Conservation (phyloP, 768 basidiomycete species). For the Termitomyces sp. region DNA sequence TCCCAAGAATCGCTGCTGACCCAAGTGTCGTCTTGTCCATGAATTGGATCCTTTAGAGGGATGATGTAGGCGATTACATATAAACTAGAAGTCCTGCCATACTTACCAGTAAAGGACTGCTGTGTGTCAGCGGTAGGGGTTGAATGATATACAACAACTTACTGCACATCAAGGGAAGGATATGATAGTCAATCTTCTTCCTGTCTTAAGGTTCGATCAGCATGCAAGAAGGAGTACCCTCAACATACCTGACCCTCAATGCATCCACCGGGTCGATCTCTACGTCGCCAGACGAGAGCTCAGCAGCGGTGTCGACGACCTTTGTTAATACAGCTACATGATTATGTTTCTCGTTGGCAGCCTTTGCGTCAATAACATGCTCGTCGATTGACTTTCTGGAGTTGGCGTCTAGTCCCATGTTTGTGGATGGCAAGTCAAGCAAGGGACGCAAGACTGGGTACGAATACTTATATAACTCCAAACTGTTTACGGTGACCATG, state of each 20-base stretch:
- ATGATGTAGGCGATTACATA: neutral
- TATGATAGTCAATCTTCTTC: slow-evolving; percentile 63
- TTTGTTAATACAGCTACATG: slow-evolving; percentile 36
- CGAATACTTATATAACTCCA: neutral
- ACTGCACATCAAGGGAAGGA: slow-evolving; percentile 73
- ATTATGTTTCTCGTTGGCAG: slow-evolving; percentile 25
- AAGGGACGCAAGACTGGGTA: neutral
- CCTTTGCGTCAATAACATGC: slow-evolving; percentile 16
- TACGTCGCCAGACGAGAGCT: slow-evolving; percentile 43
- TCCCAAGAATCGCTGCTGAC: slow-evolving; percentile 65
- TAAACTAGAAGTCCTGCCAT: no score
- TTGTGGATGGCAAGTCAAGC: neutral
- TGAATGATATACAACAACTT: slow-evolving; percentile 19
- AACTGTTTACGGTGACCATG: neutral
- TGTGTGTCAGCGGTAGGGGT: neutral
- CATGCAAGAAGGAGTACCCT: neutral
- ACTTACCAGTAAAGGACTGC: slow-evolving; percentile 55
- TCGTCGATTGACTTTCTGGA: slow-evolving; percentile 38
- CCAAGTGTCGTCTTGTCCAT: slow-evolving; percentile 78
- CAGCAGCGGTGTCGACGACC: slow-evolving; percentile 61
- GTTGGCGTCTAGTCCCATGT: neutral
- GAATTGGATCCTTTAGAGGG: slow-evolving; percentile 57
- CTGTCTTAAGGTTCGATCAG: slow-evolving; percentile 17
- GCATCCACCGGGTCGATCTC: slow-evolving; percentile 52
- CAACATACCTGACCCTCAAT: slow-evolving; percentile 42